Percentiles rank a stretch among this genome's conserved stretches.
Conservation (phyloP, 257 asterid genomes). For the Rhazya stricta region DNA sequence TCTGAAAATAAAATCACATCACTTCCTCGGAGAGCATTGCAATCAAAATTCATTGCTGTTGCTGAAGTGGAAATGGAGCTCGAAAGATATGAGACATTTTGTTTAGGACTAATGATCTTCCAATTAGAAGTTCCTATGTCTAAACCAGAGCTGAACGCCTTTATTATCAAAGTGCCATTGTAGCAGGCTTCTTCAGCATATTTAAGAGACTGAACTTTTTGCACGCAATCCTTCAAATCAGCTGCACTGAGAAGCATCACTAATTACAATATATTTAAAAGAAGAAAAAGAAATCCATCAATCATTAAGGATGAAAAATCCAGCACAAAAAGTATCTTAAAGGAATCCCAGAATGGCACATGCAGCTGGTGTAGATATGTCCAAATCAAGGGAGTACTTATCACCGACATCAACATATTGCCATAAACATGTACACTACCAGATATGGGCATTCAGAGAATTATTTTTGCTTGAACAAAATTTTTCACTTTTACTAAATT, state of each 20-base stretch:
- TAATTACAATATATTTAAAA: slow-evolving; percentile 32
- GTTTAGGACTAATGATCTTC: slow-evolving; percentile 61
- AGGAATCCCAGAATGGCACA: neutral
- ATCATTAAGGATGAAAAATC: neutral
- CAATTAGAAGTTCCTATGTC: slow-evolving; percentile 92
- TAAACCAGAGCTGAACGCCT: slow-evolving; percentile 79
- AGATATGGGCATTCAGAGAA: neutral
- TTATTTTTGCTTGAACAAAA: neutral
- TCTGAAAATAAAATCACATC: slow-evolving; percentile 72
- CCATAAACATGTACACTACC: neutral
- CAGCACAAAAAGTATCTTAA: neutral
- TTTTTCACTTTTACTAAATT: neutral
- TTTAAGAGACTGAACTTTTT: slow-evolving; percentile 63
- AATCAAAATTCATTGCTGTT: slow-evolving; percentile 53
- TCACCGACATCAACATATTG: neutral
- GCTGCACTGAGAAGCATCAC: slow-evolving; percentile 72
- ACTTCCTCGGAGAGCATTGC: slow-evolving; percentile 48
- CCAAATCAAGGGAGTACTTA: neutral
- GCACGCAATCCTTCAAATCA: slow-evolving; percentile 77
- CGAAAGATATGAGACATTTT: slow-evolving; percentile 58
- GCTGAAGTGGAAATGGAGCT: slow-evolving; percentile 53
- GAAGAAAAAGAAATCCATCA: neutral
- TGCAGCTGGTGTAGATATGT: neutral
- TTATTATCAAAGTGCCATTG: slow-evolving; percentile 64
- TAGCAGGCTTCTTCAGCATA: slow-evolving; percentile 83